Percentiles rank a stretch among this genome's conserved stretches.
These are phyloP conservation scores for Globisporangium viniferum DNA, from an alignment of 352 stramenopile species.

Conservation along the genomic window DNA sequence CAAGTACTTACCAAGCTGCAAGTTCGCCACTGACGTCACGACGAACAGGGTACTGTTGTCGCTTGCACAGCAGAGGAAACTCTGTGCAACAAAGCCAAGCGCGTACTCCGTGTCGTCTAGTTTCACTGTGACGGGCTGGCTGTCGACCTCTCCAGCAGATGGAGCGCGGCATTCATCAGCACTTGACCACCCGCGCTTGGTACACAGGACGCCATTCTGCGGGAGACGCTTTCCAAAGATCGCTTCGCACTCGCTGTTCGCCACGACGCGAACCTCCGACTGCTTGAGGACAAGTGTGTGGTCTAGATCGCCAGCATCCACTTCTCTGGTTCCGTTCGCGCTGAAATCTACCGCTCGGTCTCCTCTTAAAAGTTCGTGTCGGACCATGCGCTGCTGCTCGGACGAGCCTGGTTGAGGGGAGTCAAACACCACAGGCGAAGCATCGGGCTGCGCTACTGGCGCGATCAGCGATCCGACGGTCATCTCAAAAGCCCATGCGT, in stretches of 20 bases:
- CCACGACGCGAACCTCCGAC: neutral
- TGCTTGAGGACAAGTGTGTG: neutral
- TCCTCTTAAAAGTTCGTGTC: neutral
- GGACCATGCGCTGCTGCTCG: neutral
- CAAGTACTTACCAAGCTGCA: neutral
- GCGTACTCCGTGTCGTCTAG: neutral
- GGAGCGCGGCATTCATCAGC: neutral
- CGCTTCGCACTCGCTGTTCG: slow-evolving; percentile 1
- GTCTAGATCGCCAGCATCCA: neutral
- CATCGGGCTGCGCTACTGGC: neutral
- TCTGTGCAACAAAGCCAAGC: slow-evolving; percentile 1
- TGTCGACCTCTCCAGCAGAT: neutral
- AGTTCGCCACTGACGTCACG: neutral
- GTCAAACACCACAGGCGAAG: neutral
- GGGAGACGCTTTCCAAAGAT: neutral
- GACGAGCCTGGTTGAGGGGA: neutral
- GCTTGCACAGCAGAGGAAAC: neutral
- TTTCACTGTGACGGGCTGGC: neutral
- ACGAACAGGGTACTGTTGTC: slow-evolving; percentile 4
- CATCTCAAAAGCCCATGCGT: neutral
- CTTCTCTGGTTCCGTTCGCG: neutral
- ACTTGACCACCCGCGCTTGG: neutral
- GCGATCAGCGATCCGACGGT: neutral
- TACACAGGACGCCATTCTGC: neutral
- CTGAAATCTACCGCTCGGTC: too few species aligned